Base-by-base conservation (phyloP, 148 eudicot genomes). In the Arctostaphylos glauca region DNA sequence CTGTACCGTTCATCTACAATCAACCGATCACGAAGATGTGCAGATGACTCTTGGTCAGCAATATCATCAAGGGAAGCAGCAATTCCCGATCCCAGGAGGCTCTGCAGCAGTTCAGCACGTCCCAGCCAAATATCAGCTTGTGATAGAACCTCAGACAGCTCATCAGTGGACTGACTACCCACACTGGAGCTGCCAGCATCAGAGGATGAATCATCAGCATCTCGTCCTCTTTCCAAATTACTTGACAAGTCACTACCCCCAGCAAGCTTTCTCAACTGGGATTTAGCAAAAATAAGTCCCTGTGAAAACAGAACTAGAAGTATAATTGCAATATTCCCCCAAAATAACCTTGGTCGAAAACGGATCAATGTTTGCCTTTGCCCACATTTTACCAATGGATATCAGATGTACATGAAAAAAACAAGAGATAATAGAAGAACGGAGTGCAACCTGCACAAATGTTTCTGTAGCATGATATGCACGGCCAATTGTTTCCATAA, bases 61-160 rank as follows among this genome's bases (percentile, higher is more conserved):
- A 96, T 94, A 86, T 96, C 99, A 91, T 94, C 97, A 83, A 96
- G 97, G 76, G 97, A 92, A 85, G 93, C 99, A 88, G 98, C 93
- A 75, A 96, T 92, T 79, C 98, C 99, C 54, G 94, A 93, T 77
- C 99, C 99, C 81, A 96, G 83, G 83, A 96, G 97, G 86, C 99
- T 96, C 87, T 96, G 99, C 83, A 96, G 90, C 84, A 96, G 87
- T 81, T 96, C 99, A 48, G 99, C 99, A 80, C 91, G 93, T 75
- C 97, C 90, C 67, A 96, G 88, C 98, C 99, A 96, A 68, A 87
- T 80, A 83, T 96, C 95, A 76, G 95, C 94, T 90, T 89, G 92
- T 83, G 91, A 88, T 75, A 91, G 75, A 82, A 90, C 93, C 87
- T 91, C 97, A 81, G 96, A 91, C 49, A 91, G 84, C 85, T 94